Evolutionary conservation across 768 basidiomycete genomes (phyloP), one percentile per base, ranked within the genome.

Genomic region (Mrakia frigida): DNA sequence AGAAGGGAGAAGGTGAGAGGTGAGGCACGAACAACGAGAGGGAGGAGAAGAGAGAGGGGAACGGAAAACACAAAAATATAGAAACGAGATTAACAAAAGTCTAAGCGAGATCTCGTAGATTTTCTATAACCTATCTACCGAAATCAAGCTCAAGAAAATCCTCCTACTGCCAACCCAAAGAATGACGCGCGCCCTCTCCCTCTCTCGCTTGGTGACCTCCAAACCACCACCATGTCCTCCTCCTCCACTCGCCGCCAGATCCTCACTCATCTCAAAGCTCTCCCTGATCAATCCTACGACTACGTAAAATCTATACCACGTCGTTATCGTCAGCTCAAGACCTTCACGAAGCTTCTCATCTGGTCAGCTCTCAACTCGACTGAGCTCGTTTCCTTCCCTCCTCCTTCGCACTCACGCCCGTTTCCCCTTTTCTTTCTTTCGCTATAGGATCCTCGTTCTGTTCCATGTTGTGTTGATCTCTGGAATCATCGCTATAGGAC

Each of bases 401-500:
- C 60, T 70, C 56, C 52, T 35, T 43, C 63, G 14, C 33, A 6
- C 65, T 13, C 28, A 21, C 18, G 6, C 18, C 4, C 53, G 13
- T 18, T 18, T 67, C 65, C 14, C 18, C 23, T 14, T 7, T n/a
- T 11, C 33, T 6, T 61, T 25, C 7, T 73, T 41, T 52, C 52
- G 18, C 25, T 16, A 0, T 28, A 77, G 76, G 76, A 46, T 65
- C n/a, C 63, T 77, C 18, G 70, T 77, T 31, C 11, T 77, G 25
- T 77, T 77, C 60, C 76, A 77, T 53, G 70, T 77, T 53, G 43
- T 77, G 4, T 52, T 77, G 43, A 77, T 77, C 11, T 46, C 46
- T 0, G 76, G 31, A 39, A 73, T 77, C 46, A 65, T 65, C 33
- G 18, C 39, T 23, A 73, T 73, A 6, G 71, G 70, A 31, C 76